phyloP scores from a whole-genome alignment of 495 filamentous ascomycete species.

The Cenococcum geophilum region DNA sequence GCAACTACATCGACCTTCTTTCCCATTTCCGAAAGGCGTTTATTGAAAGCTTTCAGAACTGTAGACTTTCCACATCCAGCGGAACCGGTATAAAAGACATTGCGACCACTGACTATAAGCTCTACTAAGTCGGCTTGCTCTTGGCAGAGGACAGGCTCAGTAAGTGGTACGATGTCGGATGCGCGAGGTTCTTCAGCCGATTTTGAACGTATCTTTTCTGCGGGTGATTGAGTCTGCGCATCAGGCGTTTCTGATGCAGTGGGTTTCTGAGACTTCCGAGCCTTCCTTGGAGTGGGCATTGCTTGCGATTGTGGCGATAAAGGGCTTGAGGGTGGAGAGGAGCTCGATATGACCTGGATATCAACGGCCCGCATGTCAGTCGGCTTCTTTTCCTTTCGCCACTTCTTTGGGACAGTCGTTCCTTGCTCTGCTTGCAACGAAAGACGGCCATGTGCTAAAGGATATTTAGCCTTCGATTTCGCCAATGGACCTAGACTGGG shows the following conservation, averaged over 20 bases:
- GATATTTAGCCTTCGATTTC: no score
- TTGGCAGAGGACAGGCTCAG: conserved; percentile 35
- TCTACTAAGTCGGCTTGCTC: conserved; percentile 48
- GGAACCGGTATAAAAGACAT: conserved; percentile 59
- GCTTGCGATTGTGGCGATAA: no score
- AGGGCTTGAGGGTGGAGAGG: no score
- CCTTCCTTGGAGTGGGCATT: no score
- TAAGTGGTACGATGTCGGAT: conserved; percentile 16
- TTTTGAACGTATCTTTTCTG: not conserved
- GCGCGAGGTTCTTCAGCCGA: not conserved
- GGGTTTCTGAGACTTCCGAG: no score
- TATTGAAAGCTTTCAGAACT: conserved; percentile 47
- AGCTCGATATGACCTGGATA: no score
- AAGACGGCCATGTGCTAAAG: no score
- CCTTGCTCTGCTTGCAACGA: no score
- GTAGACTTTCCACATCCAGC: conserved; percentile 58
- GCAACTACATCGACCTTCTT: conserved; percentile 47
- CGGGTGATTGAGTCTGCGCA: not conserved
- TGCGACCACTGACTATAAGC: conserved; percentile 44
- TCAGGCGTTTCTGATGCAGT: not conserved
- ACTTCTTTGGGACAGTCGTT: no score
- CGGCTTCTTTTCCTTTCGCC: no score
- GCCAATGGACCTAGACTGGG: no score
- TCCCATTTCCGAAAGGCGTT: conserved; percentile 34
- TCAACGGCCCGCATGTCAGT: no score